These are phyloP conservation scores for Clarireedia monteithiana DNA, from an alignment of 2,329 filamentous ascomycete genomes.

Conservation along the genomic window DNA sequence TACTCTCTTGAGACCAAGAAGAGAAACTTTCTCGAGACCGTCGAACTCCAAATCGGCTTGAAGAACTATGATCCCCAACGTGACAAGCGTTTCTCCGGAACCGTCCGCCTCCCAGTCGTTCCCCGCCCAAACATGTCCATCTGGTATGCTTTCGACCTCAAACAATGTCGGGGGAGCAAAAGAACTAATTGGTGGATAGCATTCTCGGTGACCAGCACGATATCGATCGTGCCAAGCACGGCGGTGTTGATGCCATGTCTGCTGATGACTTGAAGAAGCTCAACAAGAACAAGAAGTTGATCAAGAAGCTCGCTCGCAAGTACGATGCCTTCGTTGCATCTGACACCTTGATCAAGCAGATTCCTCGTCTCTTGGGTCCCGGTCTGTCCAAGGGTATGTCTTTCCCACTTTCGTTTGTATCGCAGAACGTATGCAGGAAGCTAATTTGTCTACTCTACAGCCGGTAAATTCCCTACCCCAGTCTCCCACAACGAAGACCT, in stretches of 20 bases:
- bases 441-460: constrained; percentile 41
- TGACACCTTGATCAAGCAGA: constrained; percentile 98
- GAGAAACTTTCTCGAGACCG: constrained; percentile 94
- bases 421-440: constrained; percentile 1
- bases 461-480: constrained; percentile 99
- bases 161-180: constrained; percentile 7
- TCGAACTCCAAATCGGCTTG: constrained; percentile 86
- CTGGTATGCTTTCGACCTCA: constrained; percentile 46
- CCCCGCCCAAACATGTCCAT: constrained; percentile 87
- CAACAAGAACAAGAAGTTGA: constrained; percentile 99
- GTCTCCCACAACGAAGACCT: constrained; percentile 97
- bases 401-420: neutral
- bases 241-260: constrained; percentile 97
- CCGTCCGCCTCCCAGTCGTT: constrained; percentile 87
- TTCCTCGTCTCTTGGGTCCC: constrained; percentile 97
- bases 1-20: constrained; percentile 96
- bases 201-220: constrained; percentile 93
- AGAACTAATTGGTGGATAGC: constrained; percentile 37
- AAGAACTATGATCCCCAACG: constrained; percentile 99
- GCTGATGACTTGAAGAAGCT: constrained; percentile 99
- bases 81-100: constrained; percentile 99
- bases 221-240: constrained; percentile 99
- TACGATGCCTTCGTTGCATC: constrained; percentile 99
- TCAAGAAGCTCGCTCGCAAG: constrained; percentile 99
- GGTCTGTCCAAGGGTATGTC: constrained; percentile 88